phyloP scores from a whole-genome alignment of 1,139 yeast species.

The Suhomyces atakaporum region DNA sequence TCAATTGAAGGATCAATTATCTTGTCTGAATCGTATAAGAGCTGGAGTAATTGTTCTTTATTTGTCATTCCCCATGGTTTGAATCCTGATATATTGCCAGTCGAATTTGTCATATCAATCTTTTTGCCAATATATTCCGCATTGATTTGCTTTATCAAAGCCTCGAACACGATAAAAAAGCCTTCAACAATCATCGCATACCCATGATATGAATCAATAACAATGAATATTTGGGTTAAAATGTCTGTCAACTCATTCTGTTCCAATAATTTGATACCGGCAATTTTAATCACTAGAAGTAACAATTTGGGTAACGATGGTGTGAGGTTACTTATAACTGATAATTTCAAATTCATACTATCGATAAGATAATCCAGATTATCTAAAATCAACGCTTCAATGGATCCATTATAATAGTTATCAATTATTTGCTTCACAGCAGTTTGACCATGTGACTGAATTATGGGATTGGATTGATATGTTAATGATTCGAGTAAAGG shows the following conservation, averaged over 20 bases:
- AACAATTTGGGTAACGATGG: conserved; percentile 75
- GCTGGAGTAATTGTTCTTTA: conserved; percentile 38
- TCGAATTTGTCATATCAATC: conserved; percentile 15
- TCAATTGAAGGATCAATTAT: conserved; percentile 32
- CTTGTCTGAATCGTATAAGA: conserved; percentile 42
- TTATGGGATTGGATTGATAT: conserved; percentile 26
- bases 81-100: conserved; percentile 27
- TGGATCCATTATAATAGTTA: conserved; percentile 57
- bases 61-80: conserved; percentile 59
- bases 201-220: conserved; percentile 84
- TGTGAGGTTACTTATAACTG: conserved; percentile 63
- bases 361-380: conserved; percentile 85
- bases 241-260: conserved; percentile 68
- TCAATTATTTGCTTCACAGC: conserved; percentile 45
- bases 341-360: conserved; percentile 64
- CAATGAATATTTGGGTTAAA: conserved; percentile 67
- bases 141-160: conserved; percentile 57
- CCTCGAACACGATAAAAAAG: conserved; percentile 70
- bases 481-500: conserved; percentile 40
- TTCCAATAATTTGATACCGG: conserved; percentile 62
- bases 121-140: conserved; percentile 32
- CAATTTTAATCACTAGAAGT: conserved; percentile 63
- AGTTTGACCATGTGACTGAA: conserved; percentile 34
- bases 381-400: conserved; percentile 55
- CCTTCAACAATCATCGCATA: conserved; percentile 72